These are phyloP conservation scores for Beauveria caledonica DNA, from an alignment of 2,329 filamentous ascomycete genomes.

Conservation along the genomic window DNA sequence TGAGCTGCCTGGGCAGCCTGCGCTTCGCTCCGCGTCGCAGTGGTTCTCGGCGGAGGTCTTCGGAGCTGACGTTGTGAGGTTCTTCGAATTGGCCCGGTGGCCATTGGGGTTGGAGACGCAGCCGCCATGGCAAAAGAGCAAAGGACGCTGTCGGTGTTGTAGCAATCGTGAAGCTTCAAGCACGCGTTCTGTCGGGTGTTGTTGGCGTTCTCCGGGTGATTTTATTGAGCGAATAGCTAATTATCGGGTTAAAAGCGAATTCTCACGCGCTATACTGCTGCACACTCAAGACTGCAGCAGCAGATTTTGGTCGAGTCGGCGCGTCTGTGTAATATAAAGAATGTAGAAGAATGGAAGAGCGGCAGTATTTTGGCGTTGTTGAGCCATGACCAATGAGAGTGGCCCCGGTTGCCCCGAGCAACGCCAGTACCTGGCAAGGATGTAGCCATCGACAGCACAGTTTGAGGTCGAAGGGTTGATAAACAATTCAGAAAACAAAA, in stretches of 20 bases:
- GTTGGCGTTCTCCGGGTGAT: neutral
- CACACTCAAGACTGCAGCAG: slow-evolving; percentile 3
- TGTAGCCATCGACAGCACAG: neutral
- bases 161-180: neutral
- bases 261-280: slow-evolving; percentile 8
- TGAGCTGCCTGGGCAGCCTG: slow-evolving; percentile 26
- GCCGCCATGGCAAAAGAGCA: slow-evolving; percentile 35
- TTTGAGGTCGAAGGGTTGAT: neutral
- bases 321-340: slow-evolving; percentile 3
- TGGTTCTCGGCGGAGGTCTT: slow-evolving; percentile 39
- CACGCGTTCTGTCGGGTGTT: slow-evolving; percentile 2
- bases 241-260: neutral
- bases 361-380: slow-evolving; percentile 18
- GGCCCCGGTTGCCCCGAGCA: slow-evolving; percentile 8
- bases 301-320: neutral
- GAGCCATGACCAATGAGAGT: slow-evolving; percentile 22
- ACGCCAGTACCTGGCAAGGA: neutral
- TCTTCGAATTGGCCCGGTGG: slow-evolving; percentile 41
- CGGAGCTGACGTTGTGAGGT: slow-evolving; percentile 49
- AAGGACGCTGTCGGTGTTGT: neutral
- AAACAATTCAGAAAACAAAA: too few relatives aligned
- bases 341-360: slow-evolving; percentile 10
- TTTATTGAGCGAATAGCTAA: neutral
- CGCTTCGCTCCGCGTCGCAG: slow-evolving; percentile 37
- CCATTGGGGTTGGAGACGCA: slow-evolving; percentile 48